Conservation (phyloP, 768 basidiomycete genomes). For the Roridomyces roridus region DNA sequence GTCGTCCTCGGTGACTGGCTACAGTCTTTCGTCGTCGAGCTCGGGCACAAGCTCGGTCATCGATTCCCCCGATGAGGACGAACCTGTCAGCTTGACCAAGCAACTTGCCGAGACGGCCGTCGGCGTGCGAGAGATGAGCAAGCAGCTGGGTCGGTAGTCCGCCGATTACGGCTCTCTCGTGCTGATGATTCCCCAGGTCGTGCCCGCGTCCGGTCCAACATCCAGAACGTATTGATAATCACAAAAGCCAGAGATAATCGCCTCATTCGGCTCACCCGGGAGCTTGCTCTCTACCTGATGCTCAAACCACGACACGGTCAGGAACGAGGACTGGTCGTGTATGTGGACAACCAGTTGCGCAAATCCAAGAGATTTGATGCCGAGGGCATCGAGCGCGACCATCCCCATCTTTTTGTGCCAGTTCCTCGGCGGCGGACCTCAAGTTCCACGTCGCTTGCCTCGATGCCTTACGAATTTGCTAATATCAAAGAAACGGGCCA, state of each 20-base stretch:
- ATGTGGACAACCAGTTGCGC: conserved; percentile 92
- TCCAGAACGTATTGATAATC: conserved; percentile 92
- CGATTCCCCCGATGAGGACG: conserved; percentile 59
- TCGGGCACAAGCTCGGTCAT: conserved; percentile 33
- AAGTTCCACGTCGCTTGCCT: conserved; percentile 63
- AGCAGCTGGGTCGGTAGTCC: conserved; percentile 81
- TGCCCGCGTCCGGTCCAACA: conserved; percentile 88
- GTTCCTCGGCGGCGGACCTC: conserved; percentile 78
- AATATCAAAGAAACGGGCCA: conserved; percentile 77
- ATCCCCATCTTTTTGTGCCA: conserved; percentile 89
- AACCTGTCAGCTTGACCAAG: conserved; percentile 81
- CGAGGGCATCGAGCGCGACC: conserved; percentile 80
- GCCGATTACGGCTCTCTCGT: conserved; percentile 18
- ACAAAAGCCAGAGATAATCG: conserved; percentile 98
- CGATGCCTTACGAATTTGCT: conserved; percentile 47
- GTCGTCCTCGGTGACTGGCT: conserved; percentile 14
- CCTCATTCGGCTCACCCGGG: conserved; percentile 92
- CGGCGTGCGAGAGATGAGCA: conserved; percentile 98
- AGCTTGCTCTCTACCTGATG: conserved; percentile 96
- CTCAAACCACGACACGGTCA: conserved; percentile 71
- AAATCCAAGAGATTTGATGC: conserved; percentile 94
- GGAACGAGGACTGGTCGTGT: conserved; percentile 87
- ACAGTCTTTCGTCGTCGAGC: conserved; percentile 26
- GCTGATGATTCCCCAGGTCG: conserved; percentile 76
- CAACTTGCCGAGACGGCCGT: conserved; percentile 97